These are phyloP conservation scores for Neobulgaria alba DNA, from an alignment of 2,329 filamentous ascomycete genomes.

Conservation along the genomic window DNA sequence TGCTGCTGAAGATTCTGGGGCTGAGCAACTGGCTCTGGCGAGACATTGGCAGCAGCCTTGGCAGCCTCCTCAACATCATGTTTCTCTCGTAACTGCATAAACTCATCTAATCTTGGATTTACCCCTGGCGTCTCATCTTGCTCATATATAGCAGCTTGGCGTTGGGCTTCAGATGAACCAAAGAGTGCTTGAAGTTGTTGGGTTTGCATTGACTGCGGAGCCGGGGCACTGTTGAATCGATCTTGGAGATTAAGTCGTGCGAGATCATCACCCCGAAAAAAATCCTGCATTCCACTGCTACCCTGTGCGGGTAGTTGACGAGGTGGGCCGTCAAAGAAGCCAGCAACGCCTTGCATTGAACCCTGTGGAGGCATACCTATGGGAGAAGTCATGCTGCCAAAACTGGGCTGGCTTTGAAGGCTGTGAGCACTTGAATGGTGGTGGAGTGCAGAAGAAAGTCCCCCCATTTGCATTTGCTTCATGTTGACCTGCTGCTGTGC, in stretches of 20 bases:
- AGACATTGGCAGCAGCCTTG: constrained; percentile 27
- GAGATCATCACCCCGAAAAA: constrained; percentile 65
- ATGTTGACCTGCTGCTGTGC: constrained; percentile 76
- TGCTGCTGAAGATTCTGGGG: constrained; percentile 16
- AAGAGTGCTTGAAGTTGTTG: constrained; percentile 26
- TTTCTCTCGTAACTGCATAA: constrained; percentile 68
- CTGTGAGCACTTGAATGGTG: constrained; percentile 95
- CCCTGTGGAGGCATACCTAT: constrained; percentile 45
- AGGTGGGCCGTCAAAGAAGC: constrained; percentile 58
- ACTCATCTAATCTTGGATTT: constrained; percentile 64
- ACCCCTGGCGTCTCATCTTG: constrained; percentile 53
- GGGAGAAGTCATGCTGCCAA: constrained; percentile 88
- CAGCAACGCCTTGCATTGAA: constrained; percentile 39
- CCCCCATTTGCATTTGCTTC: constrained; percentile 59
- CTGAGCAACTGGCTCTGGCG: constrained; percentile 21
- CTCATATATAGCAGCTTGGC: constrained; percentile 51
- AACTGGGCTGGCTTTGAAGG: constrained; percentile 93
- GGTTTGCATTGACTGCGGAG: constrained; percentile 18
- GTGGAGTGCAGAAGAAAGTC: constrained; percentile 60
- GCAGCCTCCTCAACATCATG: constrained; percentile 47
- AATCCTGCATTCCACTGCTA: constrained; percentile 40
- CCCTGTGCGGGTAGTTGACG: constrained; percentile 34
- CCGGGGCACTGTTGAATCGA: constrained; percentile 16
- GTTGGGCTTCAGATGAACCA: constrained; percentile 27
- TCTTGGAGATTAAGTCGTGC: constrained; percentile 52